These are phyloP conservation scores for Diospyros kaki DNA, from an alignment of 148 eudicot species.

Conservation along the genomic window DNA sequence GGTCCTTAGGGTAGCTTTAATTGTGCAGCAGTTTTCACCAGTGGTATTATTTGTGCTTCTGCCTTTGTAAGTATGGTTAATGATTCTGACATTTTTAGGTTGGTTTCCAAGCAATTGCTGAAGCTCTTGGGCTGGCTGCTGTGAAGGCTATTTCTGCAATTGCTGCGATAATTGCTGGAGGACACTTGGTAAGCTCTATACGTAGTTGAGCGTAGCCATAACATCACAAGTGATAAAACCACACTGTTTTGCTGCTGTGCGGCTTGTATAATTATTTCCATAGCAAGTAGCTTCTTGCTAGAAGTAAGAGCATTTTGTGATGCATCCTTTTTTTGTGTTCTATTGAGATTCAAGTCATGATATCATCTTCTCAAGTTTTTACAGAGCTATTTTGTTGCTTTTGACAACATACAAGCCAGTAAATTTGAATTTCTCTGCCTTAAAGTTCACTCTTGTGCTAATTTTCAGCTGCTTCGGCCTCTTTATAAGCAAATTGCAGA, in stretches of 20 bases:
- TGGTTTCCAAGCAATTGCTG: constrained; percentile 89
- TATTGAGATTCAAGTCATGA: not conserved
- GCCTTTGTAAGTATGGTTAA: not conserved
- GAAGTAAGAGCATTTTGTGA: not conserved
- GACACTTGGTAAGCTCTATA: constrained; percentile 63
- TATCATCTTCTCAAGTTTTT: not conserved
- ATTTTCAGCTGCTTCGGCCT: constrained; percentile 81
- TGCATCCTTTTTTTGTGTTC: not conserved
- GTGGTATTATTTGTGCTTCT: not conserved
- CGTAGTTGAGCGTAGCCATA: not conserved
- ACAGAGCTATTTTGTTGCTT: not conserved
- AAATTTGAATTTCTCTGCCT: not conserved
- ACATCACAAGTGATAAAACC: not conserved
- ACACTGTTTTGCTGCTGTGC: not conserved
- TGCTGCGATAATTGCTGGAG: constrained; percentile 84
- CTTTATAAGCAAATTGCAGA: constrained; percentile 85
- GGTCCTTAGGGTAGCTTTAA: not conserved
- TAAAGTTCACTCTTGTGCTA: constrained; percentile 14
- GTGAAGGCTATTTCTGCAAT: constrained; percentile 89
- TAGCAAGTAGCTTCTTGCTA: not conserved
- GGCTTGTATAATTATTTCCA: not conserved
- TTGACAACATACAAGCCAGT: not conserved
- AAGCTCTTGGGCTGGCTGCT: constrained; percentile 88
- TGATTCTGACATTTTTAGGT: constrained; percentile 39
- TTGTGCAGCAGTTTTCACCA: not conserved